Evolutionary conservation across 164 flowering plant genomes (phyloP).

Genomic region (Umbellularia californica): DNA sequence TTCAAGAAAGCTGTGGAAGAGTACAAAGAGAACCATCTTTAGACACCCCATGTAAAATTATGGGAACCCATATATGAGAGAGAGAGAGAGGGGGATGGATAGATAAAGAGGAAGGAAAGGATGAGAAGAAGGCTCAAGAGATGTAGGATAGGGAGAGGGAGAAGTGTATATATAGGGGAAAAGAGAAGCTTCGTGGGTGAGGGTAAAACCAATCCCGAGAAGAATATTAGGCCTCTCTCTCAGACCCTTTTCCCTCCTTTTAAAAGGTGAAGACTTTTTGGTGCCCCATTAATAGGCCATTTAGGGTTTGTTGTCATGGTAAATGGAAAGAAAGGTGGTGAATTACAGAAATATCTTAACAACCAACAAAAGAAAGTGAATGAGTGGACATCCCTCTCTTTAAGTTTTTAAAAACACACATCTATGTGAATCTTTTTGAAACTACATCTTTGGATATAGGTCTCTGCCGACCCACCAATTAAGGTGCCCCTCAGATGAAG

Average conservation of each 20-base stretch:
- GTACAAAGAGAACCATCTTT: constrained; percentile 25
- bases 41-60: background rate
- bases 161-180: background rate
- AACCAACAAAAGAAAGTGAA: background rate
- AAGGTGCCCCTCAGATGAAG: too few relatives aligned
- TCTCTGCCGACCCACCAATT: too few relatives aligned
- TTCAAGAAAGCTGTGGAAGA: constrained; percentile 52
- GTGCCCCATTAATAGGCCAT: background rate
- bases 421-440: background rate
- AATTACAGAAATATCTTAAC: too few relatives aligned
- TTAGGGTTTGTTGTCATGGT: constrained; percentile 4
- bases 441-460: too few relatives aligned
- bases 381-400: constrained; percentile 1
- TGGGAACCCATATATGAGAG: background rate
- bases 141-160: background rate
- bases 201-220: constrained; percentile 15
- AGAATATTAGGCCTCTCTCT: constrained; percentile 8
- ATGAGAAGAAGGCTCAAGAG: background rate
- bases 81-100: background rate
- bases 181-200: constrained; percentile 2
- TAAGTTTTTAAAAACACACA: background rate
- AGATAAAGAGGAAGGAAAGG: background rate
- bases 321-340: too few relatives aligned
- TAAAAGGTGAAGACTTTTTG: constrained; percentile 1
- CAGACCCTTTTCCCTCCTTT: background rate